Percentiles rank a stretch among this genome's conserved stretches.
Evolutionary conservation across 208 protist species (phyloP).

Genomic region (Leishmania mexicana): DNA sequence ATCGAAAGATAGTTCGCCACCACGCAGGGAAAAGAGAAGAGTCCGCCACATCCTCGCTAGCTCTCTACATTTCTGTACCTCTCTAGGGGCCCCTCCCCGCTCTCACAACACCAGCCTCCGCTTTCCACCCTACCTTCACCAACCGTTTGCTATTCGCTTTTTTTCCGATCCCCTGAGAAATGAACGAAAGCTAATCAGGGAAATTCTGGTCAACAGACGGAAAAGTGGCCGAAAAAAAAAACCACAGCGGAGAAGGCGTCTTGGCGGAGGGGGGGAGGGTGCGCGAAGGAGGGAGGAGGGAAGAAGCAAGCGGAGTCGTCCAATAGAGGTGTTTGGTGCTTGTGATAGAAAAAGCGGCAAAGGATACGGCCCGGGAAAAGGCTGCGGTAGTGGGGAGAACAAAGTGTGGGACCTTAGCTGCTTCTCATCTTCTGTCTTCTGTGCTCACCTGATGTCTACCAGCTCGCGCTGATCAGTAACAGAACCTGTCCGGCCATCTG

Average conservation of each 20-base stretch:
- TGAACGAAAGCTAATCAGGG: background rate
- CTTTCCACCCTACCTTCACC: background rate
- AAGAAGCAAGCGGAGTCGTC: background rate
- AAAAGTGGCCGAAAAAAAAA: background rate
- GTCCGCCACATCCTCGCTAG: background rate
- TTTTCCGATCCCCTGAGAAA: background rate
- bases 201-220: background rate
- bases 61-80: background rate
- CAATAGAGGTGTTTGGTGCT: background rate
- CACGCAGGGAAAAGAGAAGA: background rate
- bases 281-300: background rate
- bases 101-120: no score
- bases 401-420: background rate
- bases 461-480: background rate
- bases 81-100: background rate
- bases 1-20: background rate
- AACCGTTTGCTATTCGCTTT: background rate
- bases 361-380: background rate
- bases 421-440: background rate
- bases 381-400: background rate
- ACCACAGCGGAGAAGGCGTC: background rate
- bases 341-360: background rate
- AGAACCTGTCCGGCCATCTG: background rate
- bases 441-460: background rate
- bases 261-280: background rate